Evolutionary conservation across 2,329 filamentous ascomycete genomes (phyloP).

Genomic region (Microdochium paspali): DNA sequence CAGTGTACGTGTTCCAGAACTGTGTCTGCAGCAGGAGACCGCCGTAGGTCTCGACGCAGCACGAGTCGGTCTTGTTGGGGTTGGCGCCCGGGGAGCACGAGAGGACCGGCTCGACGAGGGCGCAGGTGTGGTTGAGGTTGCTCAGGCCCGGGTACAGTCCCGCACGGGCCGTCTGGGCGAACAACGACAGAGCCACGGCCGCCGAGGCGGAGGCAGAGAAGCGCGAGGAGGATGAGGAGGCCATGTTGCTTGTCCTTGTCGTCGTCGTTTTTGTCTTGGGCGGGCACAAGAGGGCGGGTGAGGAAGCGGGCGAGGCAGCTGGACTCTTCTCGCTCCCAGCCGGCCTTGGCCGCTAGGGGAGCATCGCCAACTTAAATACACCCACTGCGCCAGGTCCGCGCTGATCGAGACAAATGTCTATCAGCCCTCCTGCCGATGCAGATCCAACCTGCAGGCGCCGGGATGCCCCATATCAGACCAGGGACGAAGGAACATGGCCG

Average conservation of each 20-base stretch:
- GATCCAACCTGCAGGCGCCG: too few species aligned
- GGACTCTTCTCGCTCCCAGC: too few species aligned
- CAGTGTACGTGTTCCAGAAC: conserved; percentile 57
- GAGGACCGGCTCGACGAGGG: conserved; percentile 28
- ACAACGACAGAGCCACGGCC: conserved; percentile 14
- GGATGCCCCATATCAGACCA: not conserved
- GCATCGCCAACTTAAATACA: too few species aligned
- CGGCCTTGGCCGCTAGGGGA: too few species aligned
- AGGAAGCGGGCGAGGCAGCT: too few species aligned
- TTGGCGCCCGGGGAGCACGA: conserved; percentile 39
- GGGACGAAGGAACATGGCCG: not conserved
- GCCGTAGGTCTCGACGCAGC: conserved; percentile 57
- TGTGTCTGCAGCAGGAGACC: conserved; percentile 53
- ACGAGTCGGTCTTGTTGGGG: conserved; percentile 42
- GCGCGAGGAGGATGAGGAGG: not conserved
- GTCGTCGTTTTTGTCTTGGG: not conserved
- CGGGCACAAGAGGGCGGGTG: too few species aligned
- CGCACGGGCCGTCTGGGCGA: conserved; percentile 19
- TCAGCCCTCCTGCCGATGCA: too few species aligned
- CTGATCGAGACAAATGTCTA: too few species aligned
- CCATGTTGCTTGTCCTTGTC: not conserved
- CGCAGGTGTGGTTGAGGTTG: conserved; percentile 46
- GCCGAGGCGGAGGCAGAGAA: conserved; percentile 9
- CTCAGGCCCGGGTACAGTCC: conserved; percentile 33
- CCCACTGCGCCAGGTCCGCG: too few species aligned